phyloP scores from a whole-genome alignment of 768 basidiomycete genomes.

The Lactarius sp. region DNA sequence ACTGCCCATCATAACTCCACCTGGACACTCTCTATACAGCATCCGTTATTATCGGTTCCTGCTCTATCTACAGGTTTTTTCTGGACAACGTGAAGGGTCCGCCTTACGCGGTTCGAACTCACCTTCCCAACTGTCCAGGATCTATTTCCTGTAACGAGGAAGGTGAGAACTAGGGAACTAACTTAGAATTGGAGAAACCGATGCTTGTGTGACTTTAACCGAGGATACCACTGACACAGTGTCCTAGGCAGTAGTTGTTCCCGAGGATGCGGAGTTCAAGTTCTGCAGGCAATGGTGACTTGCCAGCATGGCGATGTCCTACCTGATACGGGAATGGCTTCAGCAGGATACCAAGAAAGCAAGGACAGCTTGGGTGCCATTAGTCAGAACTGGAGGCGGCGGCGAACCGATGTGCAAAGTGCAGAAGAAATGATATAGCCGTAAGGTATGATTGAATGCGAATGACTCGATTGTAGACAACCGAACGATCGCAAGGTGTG shows the following conservation, averaged over 20 bases:
- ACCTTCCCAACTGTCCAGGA: slow-evolving; percentile 1
- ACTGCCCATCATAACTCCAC: not conserved
- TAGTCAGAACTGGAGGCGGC: too few relatives aligned
- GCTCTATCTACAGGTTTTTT: not conserved
- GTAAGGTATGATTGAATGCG: too few relatives aligned
- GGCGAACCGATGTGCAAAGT: too few relatives aligned
- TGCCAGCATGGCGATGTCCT: not conserved
- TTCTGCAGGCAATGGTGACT: not conserved
- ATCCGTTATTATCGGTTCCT: not conserved
- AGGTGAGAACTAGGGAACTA: not conserved
- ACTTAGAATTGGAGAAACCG: not conserved
- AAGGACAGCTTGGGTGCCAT: not conserved
- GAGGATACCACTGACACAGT: not conserved
- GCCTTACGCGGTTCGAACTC: not conserved
- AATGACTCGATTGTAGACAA: too few relatives aligned
- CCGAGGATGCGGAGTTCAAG: too few relatives aligned
- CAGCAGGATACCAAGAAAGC: not conserved
- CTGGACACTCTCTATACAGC: not conserved
- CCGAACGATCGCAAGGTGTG: too few relatives aligned
- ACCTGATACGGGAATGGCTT: not conserved
- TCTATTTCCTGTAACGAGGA: not conserved
- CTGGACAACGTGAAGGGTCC: not conserved
- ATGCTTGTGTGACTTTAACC: not conserved
- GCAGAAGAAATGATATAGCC: too few relatives aligned
- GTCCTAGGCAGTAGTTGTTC: not conserved